Percentiles rank a stretch among this genome's conserved stretches.
These are phyloP conservation scores for Coemansia sp. DNA, from an alignment of 192 early-diverging fungal genomes.

Conservation along the genomic window DNA sequence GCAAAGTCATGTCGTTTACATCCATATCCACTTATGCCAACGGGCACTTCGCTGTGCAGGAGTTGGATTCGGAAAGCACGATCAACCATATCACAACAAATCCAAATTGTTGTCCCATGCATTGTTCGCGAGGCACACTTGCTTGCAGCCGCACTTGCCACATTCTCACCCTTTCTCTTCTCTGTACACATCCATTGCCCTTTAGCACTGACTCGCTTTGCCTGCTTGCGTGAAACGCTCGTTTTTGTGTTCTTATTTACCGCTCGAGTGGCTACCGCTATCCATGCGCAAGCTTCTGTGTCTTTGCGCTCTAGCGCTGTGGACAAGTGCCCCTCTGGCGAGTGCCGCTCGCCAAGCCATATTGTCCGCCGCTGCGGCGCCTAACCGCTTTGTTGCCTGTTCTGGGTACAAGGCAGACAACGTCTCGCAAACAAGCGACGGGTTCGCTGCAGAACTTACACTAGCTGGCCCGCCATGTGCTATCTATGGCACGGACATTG, in stretches of 20 bases:
- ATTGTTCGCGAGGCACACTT: too few species aligned
- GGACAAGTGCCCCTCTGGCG: not conserved
- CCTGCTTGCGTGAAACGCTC: too few species aligned
- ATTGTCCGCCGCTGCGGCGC: not conserved
- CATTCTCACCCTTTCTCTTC: not conserved
- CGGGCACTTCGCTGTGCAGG: too few species aligned
- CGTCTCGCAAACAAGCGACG: constrained; percentile 1
- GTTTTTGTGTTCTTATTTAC: too few species aligned
- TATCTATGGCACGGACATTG: constrained; percentile 54
- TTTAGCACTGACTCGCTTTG: too few species aligned
- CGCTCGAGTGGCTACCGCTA: not conserved
- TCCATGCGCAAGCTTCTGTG: not conserved
- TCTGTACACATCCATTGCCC: too few species aligned
- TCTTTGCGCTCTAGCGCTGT: not conserved
- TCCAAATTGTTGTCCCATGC: too few species aligned
- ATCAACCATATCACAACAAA: too few species aligned
- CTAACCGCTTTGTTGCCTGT: not conserved
- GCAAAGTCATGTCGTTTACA: too few species aligned
- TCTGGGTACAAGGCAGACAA: constrained; percentile 21
- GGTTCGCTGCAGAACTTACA: constrained; percentile 16
- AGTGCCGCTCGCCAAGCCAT: not conserved
- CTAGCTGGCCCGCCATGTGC: constrained; percentile 31
- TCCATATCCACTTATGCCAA: too few species aligned
- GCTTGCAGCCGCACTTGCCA: too few species aligned
- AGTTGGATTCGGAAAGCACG: too few species aligned